These are phyloP conservation scores for Pseudocercospora macadamiae DNA, from an alignment of 2,329 filamentous ascomycete species.

Conservation along the genomic window DNA sequence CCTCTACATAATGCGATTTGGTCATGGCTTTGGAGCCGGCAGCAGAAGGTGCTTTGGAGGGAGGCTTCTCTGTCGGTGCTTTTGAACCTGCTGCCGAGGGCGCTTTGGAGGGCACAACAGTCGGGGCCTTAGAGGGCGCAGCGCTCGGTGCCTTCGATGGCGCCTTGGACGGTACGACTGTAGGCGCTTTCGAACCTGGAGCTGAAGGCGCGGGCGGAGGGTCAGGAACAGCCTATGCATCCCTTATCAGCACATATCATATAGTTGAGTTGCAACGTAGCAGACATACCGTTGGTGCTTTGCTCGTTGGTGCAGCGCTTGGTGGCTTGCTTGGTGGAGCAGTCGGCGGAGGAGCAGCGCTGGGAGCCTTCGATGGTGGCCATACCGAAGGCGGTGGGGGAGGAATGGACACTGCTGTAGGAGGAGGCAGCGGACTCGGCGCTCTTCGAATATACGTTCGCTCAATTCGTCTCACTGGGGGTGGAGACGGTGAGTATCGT, in stretches of 20 bases:
- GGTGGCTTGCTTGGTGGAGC: constrained; percentile 17
- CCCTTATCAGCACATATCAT: not conserved
- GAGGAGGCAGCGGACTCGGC: constrained; percentile 17
- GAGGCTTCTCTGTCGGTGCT: constrained; percentile 13
- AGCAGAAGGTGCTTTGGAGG: constrained; percentile 19
- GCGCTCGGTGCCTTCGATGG: constrained; percentile 30
- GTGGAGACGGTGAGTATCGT: constrained; percentile 26
- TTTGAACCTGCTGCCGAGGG: constrained; percentile 23
- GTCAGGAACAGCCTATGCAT: not conserved
- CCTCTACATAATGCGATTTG: constrained; percentile 49
- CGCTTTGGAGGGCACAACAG: constrained; percentile 29
- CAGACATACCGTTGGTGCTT: constrained; percentile 6
- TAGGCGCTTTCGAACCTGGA: constrained; percentile 18
- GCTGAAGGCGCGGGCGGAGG: constrained; percentile 5
- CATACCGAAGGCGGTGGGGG: constrained; percentile 25
- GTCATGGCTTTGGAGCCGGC: constrained; percentile 14
- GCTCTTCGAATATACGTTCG: constrained; percentile 28
- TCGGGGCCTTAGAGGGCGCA: constrained; percentile 14
- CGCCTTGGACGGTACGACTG: constrained; percentile 32
- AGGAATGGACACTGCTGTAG: constrained; percentile 15
- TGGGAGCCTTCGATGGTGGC: constrained; percentile 21
- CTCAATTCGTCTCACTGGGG: constrained; percentile 24
- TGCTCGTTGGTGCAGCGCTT: constrained; percentile 22
- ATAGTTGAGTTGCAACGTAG: not conserved
- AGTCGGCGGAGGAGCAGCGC: constrained; percentile 19